Evolutionary conservation across 2,329 filamentous ascomycete genomes (phyloP).

Genomic region (Paraconiothyrium brasiliense): DNA sequence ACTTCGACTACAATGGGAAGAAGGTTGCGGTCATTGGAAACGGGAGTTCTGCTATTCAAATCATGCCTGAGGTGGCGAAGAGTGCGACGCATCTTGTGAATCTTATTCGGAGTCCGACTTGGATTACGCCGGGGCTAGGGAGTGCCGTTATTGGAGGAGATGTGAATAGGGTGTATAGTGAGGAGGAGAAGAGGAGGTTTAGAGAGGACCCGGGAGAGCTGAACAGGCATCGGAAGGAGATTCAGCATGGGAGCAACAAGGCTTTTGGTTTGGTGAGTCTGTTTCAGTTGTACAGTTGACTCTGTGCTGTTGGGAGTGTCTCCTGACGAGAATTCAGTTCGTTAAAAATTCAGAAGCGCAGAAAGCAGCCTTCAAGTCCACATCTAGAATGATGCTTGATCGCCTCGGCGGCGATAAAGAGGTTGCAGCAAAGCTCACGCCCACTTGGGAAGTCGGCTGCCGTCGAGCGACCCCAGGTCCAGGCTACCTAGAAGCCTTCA

Average conservation of each 20-base stretch:
- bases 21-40: conserved; percentile 34
- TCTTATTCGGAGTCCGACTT: conserved; percentile 31
- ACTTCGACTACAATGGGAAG: conserved; percentile 30
- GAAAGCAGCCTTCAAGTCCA: conserved; percentile 16
- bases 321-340: neutral
- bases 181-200: neutral
- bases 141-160: neutral
- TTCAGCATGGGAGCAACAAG: neutral
- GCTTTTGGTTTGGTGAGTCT: neutral
- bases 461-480: conserved; percentile 57
- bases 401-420: conserved; percentile 4
- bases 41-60: conserved; percentile 31
- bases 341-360: neutral
- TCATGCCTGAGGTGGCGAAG: conserved; percentile 23
- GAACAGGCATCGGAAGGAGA: neutral
- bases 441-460: conserved; percentile 24
- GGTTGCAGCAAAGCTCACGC: conserved; percentile 34
- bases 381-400: conserved; percentile 10
- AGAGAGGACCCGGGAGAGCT: neutral
- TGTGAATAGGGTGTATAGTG: neutral
- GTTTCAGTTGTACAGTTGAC: neutral
- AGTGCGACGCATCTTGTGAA: conserved; percentile 29
- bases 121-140: conserved; percentile 16
- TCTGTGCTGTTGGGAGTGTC: too few relatives aligned
- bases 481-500: conserved; percentile 59